phyloP scores from a whole-genome alignment of 2,329 filamentous ascomycete species.

The Geosmithia putterillii region DNA sequence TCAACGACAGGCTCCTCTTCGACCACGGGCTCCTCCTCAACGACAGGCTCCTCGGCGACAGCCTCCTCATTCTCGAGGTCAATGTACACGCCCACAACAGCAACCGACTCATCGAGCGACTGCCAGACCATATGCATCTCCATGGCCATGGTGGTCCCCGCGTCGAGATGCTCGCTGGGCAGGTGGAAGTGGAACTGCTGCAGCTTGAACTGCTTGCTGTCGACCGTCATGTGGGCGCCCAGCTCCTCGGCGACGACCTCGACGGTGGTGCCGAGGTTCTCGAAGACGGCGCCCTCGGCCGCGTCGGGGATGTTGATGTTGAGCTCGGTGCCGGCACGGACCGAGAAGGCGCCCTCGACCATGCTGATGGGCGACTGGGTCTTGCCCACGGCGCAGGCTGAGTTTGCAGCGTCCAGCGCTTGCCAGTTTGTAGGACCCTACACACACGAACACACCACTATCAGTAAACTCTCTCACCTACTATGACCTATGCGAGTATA shows the following conservation, averaged over 20 bases:
- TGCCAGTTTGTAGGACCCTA: slow-evolving; percentile 37
- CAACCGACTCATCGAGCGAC: slow-evolving; percentile 8
- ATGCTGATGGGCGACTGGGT: slow-evolving; percentile 44
- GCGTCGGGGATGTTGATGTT: slow-evolving; percentile 9
- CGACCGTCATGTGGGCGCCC: slow-evolving; percentile 25
- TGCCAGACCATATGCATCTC: slow-evolving; percentile 27
- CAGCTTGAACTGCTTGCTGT: slow-evolving; percentile 24
- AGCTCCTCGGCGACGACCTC: slow-evolving; percentile 20
- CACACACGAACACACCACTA: slow-evolving; percentile 18
- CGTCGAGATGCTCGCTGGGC: slow-evolving; percentile 40
- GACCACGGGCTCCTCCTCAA: not conserved
- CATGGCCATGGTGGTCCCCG: slow-evolving; percentile 23
- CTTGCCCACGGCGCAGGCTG: slow-evolving; percentile 28
- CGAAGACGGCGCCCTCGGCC: slow-evolving; percentile 25
- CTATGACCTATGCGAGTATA: slow-evolving; percentile 1
- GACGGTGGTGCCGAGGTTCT: slow-evolving; percentile 39
- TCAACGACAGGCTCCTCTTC: not conserved
- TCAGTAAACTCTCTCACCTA: not conserved
- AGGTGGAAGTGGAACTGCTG: slow-evolving; percentile 46
- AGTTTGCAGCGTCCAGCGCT: slow-evolving; percentile 24
- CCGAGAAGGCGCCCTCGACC: slow-evolving; percentile 13
- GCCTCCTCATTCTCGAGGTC: slow-evolving; percentile 8
- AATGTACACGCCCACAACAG: slow-evolving; percentile 18
- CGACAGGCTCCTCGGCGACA: not conserved
- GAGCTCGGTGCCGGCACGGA: slow-evolving; percentile 12